These are phyloP conservation scores for Coniella vitis DNA, from an alignment of 2,329 filamentous ascomycete species.

Conservation along the genomic window DNA sequence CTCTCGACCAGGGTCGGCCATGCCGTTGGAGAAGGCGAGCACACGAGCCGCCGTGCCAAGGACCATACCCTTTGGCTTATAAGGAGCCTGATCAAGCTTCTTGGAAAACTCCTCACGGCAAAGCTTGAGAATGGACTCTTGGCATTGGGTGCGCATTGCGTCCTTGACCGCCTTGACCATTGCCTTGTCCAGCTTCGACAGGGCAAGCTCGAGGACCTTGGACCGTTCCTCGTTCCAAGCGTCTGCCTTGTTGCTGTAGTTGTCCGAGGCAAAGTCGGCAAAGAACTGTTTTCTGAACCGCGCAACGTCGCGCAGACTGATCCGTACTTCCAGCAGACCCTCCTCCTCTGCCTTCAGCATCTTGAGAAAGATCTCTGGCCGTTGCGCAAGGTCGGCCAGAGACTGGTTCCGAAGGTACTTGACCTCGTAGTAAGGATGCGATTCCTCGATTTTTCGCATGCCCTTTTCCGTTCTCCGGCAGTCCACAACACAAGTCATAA, in stretches of 20 bases:
- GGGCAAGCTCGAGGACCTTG: slow-evolving; percentile 75
- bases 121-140: slow-evolving; percentile 81
- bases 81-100: slow-evolving; percentile 90
- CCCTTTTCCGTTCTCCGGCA: slow-evolving; percentile 92
- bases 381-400: slow-evolving; percentile 70
- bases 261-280: slow-evolving; percentile 84
- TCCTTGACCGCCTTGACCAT: slow-evolving; percentile 93
- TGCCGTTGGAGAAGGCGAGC: slow-evolving; percentile 79
- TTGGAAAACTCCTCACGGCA: slow-evolving; percentile 85
- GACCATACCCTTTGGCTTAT: slow-evolving; percentile 88
- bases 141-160: slow-evolving; percentile 85
- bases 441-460: slow-evolving; percentile 84
- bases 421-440: slow-evolving; percentile 95
- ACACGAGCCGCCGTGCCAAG: slow-evolving; percentile 84
- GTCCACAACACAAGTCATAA: slow-evolving; percentile 76
- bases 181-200: slow-evolving; percentile 73
- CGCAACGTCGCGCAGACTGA: slow-evolving; percentile 68
- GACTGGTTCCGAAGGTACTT: slow-evolving; percentile 92
- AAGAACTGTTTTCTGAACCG: slow-evolving; percentile 73
- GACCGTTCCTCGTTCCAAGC: slow-evolving; percentile 87
- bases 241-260: slow-evolving; percentile 89
- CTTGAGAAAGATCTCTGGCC: slow-evolving; percentile 85
- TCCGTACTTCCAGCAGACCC: slow-evolving; percentile 77
- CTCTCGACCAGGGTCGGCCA: slow-evolving; percentile 65
- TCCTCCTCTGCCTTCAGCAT: slow-evolving; percentile 98